These are phyloP conservation scores for Trypanosoma scelopori DNA, from an alignment of 208 protist species.

Conservation along the genomic window DNA sequence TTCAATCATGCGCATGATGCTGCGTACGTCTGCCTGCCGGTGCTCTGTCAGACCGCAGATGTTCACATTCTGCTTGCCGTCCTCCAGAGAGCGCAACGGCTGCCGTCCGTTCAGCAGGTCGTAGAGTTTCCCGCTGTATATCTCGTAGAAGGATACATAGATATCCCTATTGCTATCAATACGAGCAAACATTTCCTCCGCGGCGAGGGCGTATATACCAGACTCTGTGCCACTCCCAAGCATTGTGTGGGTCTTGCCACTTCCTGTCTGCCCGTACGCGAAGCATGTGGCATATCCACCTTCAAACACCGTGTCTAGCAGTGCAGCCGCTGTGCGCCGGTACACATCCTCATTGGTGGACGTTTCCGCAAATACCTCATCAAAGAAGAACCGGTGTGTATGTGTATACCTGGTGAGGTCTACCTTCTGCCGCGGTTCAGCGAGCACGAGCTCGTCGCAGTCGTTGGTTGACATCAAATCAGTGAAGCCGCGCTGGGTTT, in stretches of 20 bases:
- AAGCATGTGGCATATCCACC: slow-evolving; percentile 36
- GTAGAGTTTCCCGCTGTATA: slow-evolving; percentile 92
- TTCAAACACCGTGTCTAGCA: slow-evolving; percentile 37
- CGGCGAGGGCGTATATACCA: slow-evolving; percentile 84
- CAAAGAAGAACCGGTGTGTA: slow-evolving; percentile 85
- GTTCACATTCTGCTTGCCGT: slow-evolving; percentile 87
- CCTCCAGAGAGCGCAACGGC: slow-evolving; percentile 88
- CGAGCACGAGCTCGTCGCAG: slow-evolving; percentile 29
- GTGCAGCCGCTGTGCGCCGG: slow-evolving; percentile 37
- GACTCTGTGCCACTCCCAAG: slow-evolving; percentile 34
- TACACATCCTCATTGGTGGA: slow-evolving; percentile 69
- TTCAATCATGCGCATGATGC: slow-evolving; percentile 80
- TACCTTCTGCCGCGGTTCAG: slow-evolving; percentile 57
- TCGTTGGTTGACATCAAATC: slow-evolving; percentile 39
- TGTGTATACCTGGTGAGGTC: slow-evolving; percentile 89
- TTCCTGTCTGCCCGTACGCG: slow-evolving; percentile 34
- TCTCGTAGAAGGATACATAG: slow-evolving; percentile 90
- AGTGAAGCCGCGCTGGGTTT: slow-evolving; percentile 31
- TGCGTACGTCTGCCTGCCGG: slow-evolving; percentile 40
- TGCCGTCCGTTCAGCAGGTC: slow-evolving; percentile 89
- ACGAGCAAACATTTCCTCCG: slow-evolving; percentile 77
- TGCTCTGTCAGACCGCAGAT: slow-evolving; percentile 92
- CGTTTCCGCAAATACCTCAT: slow-evolving; percentile 83
- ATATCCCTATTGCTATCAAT: slow-evolving; percentile 49
- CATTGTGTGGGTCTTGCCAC: slow-evolving; percentile 33